These are phyloP conservation scores for Ustilago lituana DNA, from an alignment of 1,284 basidiomycete genomes.

Conservation along the genomic window DNA sequence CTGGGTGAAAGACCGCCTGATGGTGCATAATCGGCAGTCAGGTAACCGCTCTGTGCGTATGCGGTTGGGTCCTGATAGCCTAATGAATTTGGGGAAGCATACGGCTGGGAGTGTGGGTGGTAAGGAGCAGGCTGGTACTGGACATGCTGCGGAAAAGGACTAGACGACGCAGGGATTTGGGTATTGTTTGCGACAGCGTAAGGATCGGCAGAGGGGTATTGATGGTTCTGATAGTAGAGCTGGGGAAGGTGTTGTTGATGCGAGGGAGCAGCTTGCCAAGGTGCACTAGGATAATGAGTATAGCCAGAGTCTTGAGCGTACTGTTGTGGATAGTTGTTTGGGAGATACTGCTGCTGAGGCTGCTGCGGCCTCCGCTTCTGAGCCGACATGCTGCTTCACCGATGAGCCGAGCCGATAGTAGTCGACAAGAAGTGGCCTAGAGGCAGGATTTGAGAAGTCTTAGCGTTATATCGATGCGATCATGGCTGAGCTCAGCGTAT, in stretches of 20 bases:
- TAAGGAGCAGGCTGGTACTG: slow-evolving; percentile 4
- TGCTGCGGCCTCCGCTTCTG: slow-evolving; percentile 12
- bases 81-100: background rate
- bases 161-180: slow-evolving; percentile 6
- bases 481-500: slow-evolving; percentile 12
- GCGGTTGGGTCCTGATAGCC: slow-evolving; percentile 2
- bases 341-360: slow-evolving; percentile 18
- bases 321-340: slow-evolving; percentile 7
- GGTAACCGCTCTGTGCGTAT: slow-evolving; percentile 7
- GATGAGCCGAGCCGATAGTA: background rate
- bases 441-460: background rate
- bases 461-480: slow-evolving; percentile 4
- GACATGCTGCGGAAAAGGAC: slow-evolving; percentile 5
- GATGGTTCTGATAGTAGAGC: slow-evolving; percentile 18
- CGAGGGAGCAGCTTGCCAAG: slow-evolving; percentile 11
- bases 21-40: slow-evolving; percentile 3
- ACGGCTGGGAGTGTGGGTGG: background rate
- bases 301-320: slow-evolving; percentile 14
- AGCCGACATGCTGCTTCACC: slow-evolving; percentile 29
- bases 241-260: slow-evolving; percentile 9
- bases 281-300: slow-evolving; percentile 5
- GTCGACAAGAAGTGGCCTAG: background rate
- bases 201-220: slow-evolving; percentile 22
- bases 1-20: slow-evolving; percentile 2
- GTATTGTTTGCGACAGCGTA: slow-evolving; percentile 3